These are phyloP conservation scores for Arthrobotrys musiformis DNA, from an alignment of 2,329 filamentous ascomycete genomes.

Conservation along the genomic window DNA sequence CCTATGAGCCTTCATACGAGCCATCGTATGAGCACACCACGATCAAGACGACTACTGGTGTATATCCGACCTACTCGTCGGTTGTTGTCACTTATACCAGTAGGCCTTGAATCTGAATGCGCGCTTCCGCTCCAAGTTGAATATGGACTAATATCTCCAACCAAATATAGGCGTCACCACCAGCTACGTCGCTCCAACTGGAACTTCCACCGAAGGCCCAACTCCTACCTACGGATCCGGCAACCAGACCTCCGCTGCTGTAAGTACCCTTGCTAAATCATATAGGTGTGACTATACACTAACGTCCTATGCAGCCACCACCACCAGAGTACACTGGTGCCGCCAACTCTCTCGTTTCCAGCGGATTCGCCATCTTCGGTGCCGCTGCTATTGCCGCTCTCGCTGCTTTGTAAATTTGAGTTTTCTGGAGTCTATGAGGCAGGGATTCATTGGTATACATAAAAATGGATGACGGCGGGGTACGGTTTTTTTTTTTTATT, in stretches of 20 bases:
- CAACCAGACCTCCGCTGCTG: constrained; percentile 28
- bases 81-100: constrained; percentile 32
- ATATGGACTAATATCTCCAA: constrained; percentile 4
- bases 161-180: not conserved
- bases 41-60: constrained; percentile 40
- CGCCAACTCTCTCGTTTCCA: constrained; percentile 28
- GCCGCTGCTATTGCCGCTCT: constrained; percentile 31
- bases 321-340: constrained; percentile 48
- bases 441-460: constrained; percentile 3
- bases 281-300: not conserved
- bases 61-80: constrained; percentile 24
- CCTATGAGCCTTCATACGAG: constrained; percentile 14
- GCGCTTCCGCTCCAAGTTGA: not conserved
- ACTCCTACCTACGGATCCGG: constrained; percentile 25
- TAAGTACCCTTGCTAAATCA: constrained; percentile 4
- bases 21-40: constrained; percentile 38
- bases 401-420: constrained; percentile 32
- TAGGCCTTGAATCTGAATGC: constrained; percentile 25
- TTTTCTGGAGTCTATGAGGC: not conserved
- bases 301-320: constrained; percentile 22
- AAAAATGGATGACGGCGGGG: constrained; percentile 2
- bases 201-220: not conserved
- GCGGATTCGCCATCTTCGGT: constrained; percentile 27
- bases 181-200: constrained; percentile 11
- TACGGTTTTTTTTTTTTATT: constrained; percentile 1